Percentiles rank a stretch among this genome's conserved stretches.
Conservation (phyloP, 176 grass and related monocot species). For the Eleusine coracana region DNA sequence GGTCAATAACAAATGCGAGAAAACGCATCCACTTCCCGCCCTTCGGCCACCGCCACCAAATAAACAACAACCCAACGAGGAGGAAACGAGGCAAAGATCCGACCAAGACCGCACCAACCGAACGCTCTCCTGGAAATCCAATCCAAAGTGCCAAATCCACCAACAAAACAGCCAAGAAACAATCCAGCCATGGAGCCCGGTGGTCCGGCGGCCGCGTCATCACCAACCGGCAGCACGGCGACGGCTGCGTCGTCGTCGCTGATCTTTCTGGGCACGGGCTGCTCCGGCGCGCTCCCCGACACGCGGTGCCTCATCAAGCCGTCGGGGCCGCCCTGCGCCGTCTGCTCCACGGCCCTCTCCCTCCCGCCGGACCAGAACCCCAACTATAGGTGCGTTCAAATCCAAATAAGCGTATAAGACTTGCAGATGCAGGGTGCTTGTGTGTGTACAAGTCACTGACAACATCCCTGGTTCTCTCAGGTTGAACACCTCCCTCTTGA, state of each 20-base stretch:
- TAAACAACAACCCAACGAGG: neutral
- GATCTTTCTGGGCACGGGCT: conserved; percentile 96
- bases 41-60: neutral
- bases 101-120: neutral
- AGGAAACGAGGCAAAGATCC: neutral
- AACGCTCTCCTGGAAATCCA: neutral
- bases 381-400: conserved; percentile 69
- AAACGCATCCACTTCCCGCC: conserved; percentile 7
- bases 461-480: conserved; percentile 24
- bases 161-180: neutral
- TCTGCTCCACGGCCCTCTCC: conserved; percentile 69
- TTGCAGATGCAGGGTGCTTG: neutral
- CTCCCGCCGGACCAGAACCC: conserved; percentile 71
- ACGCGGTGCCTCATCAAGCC: conserved; percentile 69
- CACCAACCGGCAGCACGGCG: neutral
- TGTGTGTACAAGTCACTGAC: neutral
- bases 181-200: conserved; percentile 20
- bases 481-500: conserved; percentile 86
- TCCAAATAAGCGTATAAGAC: neutral
- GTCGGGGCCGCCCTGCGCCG: conserved; percentile 61
- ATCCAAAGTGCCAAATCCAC: neutral
- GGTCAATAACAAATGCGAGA: conserved; percentile 2
- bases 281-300: conserved; percentile 76
- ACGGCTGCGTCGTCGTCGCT: conserved; percentile 46
- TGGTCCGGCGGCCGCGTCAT: neutral